A percentile compares a stretch with the other conserved stretches of the same genome.
These are phyloP conservation scores for Lentinula novae-zelandiae DNA, from an alignment of 1,284 basidiomycete genomes.

Conservation along the genomic window DNA sequence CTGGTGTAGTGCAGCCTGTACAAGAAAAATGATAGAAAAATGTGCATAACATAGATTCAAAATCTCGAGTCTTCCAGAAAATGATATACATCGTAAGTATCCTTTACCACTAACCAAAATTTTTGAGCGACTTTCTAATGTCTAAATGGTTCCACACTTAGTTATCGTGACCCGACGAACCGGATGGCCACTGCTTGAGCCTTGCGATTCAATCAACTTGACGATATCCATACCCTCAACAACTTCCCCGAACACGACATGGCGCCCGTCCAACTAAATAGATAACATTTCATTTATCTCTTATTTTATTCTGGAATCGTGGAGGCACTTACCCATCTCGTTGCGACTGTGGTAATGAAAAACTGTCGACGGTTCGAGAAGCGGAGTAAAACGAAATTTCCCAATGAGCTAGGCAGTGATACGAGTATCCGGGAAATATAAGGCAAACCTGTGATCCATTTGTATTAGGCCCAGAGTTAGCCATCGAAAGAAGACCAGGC, in stretches of 20 bases:
- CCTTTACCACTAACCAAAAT: not conserved
- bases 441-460: conserved; percentile 44
- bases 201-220: conserved; percentile 57
- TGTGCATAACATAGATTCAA: too few relatives aligned
- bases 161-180: conserved; percentile 47
- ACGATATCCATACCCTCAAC: conserved; percentile 58
- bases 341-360: conserved; percentile 78
- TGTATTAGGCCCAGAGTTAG: conserved; percentile 73
- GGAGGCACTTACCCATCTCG: conserved; percentile 31
- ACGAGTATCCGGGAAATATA: not conserved
- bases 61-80: not conserved
- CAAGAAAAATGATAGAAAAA: not conserved
- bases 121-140: not conserved
- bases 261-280: conserved; percentile 72
- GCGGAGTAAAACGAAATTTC: not conserved
- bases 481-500: conserved; percentile 87
- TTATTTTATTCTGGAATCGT: not conserved
- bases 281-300: not conserved
- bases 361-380: conserved; percentile 42
- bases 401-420: not conserved
- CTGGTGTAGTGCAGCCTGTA: not conserved
- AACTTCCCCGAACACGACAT: conserved; percentile 83
- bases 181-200: conserved; percentile 48
- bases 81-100: not conserved
- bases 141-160: conserved; percentile 48